Conservation (phyloP, 495 filamentous ascomycete species). For the Astrothelium subdiscretum region DNA sequence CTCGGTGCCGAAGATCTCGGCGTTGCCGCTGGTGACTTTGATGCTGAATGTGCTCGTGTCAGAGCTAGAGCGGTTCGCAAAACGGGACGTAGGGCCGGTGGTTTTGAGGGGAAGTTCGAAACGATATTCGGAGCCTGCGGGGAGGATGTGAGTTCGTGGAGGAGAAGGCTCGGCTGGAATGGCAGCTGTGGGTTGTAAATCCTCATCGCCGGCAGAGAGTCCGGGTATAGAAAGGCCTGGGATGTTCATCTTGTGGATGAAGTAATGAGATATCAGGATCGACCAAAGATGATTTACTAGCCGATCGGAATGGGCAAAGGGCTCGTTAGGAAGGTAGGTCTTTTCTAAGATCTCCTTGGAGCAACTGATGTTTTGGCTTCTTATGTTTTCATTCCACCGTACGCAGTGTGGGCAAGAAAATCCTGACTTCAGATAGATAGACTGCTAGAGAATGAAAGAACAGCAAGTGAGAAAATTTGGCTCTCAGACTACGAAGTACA, state of each 20-base stretch:
- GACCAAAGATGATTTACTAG: too few species aligned
- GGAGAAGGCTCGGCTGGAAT: neutral
- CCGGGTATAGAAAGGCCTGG: neutral
- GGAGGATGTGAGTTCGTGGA: neutral
- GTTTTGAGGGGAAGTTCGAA: neutral
- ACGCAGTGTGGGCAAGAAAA: too few species aligned
- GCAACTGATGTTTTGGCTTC: too few species aligned
- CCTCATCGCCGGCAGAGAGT: neutral
- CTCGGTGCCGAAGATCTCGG: conserved; percentile 93
- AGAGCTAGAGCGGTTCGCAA: neutral
- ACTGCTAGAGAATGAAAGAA: too few species aligned
- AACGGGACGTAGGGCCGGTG: neutral
- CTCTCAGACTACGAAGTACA: too few species aligned
- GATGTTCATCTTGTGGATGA: neutral
- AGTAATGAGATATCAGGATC: neutral
- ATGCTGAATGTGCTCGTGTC: conserved; percentile 8
- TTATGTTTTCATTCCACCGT: too few species aligned
- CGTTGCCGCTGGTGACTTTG: conserved; percentile 65
- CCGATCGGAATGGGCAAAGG: too few species aligned
- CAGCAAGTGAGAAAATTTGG: too few species aligned
- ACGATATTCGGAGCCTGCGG: neutral
- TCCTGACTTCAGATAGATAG: too few species aligned
- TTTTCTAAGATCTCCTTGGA: too few species aligned
- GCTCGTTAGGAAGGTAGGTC: too few species aligned
- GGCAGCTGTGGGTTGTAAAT: neutral